These are phyloP conservation scores for Puccinia novopanici DNA, from an alignment of 1,284 basidiomycete species.

Conservation along the genomic window DNA sequence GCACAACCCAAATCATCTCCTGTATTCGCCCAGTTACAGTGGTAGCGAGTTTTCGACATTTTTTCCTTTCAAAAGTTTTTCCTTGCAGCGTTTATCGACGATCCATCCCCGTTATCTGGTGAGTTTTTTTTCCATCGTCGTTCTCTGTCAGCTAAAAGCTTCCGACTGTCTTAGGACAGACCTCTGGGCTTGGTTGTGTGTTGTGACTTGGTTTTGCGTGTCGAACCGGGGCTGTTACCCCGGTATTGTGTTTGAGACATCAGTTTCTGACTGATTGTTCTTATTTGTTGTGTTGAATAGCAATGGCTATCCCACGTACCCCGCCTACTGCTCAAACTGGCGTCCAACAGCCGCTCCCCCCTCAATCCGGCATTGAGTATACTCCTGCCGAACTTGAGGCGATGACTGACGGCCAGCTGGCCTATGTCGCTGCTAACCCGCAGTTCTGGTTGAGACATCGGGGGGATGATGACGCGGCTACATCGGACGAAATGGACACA, in stretches of 20 bases:
- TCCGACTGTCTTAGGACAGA: background rate
- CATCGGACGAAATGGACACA: too few species aligned
- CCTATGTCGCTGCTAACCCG: too few species aligned
- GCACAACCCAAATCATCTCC: too few species aligned
- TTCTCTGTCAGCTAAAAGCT: background rate
- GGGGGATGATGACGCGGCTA: too few species aligned
- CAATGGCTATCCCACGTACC: too few species aligned
- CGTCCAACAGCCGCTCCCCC: background rate
- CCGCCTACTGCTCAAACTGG: too few species aligned
- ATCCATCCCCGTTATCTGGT: background rate
- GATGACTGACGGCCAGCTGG: background rate
- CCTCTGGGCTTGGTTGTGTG: background rate
- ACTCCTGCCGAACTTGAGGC: background rate
- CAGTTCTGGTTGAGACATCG: too few species aligned
- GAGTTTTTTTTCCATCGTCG: background rate
- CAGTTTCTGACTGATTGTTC: too few species aligned
- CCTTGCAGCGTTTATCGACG: background rate
- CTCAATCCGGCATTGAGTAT: background rate
- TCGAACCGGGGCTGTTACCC: too few species aligned
- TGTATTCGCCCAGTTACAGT: too few species aligned
- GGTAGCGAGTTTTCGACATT: conserved; percentile 14
- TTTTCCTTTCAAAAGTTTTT: background rate
- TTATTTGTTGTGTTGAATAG: too few species aligned
- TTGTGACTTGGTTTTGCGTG: background rate
- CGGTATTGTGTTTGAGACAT: too few species aligned